phyloP scores from a whole-genome alignment of 148 eudicot species.

The Amaranthus hypochondriacus region DNA sequence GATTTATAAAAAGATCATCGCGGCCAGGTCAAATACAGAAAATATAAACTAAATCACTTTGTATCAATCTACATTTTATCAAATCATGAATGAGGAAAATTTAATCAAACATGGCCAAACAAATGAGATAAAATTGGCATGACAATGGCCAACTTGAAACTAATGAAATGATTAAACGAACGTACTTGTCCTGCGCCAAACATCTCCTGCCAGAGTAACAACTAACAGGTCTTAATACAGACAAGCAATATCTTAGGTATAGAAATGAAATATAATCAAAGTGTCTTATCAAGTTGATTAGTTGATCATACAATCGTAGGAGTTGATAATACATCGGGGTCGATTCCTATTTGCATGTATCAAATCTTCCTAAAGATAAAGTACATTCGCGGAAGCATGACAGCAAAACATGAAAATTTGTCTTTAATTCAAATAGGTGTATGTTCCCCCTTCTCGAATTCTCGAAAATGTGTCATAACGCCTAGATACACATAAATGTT shows the following conservation, averaged over 20 bases:
- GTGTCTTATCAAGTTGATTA: not conserved
- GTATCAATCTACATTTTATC: not conserved
- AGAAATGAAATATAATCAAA: slow-evolving; percentile 1
- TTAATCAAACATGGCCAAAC: not conserved
- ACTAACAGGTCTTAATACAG: slow-evolving; percentile 2
- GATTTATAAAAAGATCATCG: not conserved
- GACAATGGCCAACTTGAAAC: not conserved
- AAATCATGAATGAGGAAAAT: not conserved
- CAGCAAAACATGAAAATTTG: not conserved
- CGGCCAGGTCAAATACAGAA: not conserved
- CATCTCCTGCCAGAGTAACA: not conserved
- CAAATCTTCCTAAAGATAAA: not conserved
- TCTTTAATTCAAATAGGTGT: not conserved
- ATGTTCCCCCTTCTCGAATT: not conserved
- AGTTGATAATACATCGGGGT: not conserved
- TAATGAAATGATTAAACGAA: not conserved
- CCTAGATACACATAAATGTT: not conserved
- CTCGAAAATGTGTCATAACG: not conserved
- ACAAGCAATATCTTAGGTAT: not conserved
- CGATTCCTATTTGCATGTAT: not conserved
- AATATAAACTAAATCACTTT: not conserved
- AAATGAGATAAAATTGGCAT: not conserved
- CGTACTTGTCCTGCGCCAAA: not conserved
- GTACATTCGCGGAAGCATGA: not conserved
- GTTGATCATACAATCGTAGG: not conserved